Base-by-base conservation (phyloP, 2,329 filamentous ascomycete genomes). In the Pseudocercospora eumusae region DNA sequence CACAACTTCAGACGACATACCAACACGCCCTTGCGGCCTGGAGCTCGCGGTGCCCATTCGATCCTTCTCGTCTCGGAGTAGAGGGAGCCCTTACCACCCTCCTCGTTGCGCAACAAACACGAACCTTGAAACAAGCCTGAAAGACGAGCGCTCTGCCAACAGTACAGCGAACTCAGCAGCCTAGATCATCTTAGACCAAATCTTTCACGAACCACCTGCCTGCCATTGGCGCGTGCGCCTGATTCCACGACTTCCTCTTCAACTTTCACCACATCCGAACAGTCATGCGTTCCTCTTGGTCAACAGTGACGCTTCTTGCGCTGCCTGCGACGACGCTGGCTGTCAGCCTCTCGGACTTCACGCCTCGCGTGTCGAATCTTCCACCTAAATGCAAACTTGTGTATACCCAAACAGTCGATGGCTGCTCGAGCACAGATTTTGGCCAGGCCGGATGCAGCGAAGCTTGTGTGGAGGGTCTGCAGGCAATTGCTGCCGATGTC, bases 271-370 rank as follows among this genome's bases (percentile, higher is more conserved):
- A 33, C 13, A 33, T 7, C 10, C 28, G 4, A 33, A 25, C 7
- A 20, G 33, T 25, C n/a, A 54, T 54, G 52, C 52, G 18, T 18
- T 13, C 21, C 18, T 40, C 45, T 6, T 21, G 25, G 13, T 25
- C 59, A 55, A 50, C 50, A 18, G 20, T 57, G 28, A 60, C 60
- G 47, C 50, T 69, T 28, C 20, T 73, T 10, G 67, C 71, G 61
- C 68, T 74, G 11, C 68, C 72, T 4, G 57, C 62, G 9, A 55
- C 69, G 11, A 61, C 69, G 18, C 60, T 70, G 49, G 71, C 78
- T n/a, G 77, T 80, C 44, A 75, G 76, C 21, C 78, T 82, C 40
- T 70, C 75, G 27, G 77, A 79, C 69, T 82, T 82, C 68, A 75
- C 74, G 1, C 79, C 79, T 20, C 73, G 75, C 40, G 73, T 78